A percentile compares a stretch with the other conserved stretches of the same genome.
Evolutionary conservation across 345 rosid species (phyloP).

Genomic region (Camelina hispida): DNA sequence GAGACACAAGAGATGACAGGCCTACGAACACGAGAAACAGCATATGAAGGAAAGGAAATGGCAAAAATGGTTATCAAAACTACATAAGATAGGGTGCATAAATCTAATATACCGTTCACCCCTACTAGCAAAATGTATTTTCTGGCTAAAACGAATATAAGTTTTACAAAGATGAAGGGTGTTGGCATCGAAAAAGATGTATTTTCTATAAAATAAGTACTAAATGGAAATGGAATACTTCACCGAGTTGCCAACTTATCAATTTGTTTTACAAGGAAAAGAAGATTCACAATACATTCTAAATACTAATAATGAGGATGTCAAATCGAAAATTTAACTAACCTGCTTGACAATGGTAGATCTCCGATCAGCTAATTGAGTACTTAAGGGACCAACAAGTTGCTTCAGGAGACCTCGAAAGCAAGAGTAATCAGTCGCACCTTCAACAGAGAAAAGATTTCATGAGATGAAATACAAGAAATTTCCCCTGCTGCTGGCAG

Average conservation of each 20-base stretch:
- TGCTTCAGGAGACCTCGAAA: conserved; percentile 94
- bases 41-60: conserved; percentile 26
- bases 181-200: conserved; percentile 22
- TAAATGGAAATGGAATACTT: conserved; percentile 15
- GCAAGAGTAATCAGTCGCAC: conserved; percentile 84
- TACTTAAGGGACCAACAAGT: conserved; percentile 82
- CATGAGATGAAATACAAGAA: conserved; percentile 23
- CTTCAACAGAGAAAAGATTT: conserved; percentile 48
- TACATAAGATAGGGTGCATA: conserved; percentile 24
- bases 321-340: conserved; percentile 10
- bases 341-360: conserved; percentile 99
- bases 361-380: conserved; percentile 92
- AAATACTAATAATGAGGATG: conserved; percentile 11
- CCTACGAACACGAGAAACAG: conserved; percentile 53
- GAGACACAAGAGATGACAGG: conserved; percentile 89
- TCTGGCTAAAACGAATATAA: conserved; percentile 25
- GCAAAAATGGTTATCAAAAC: conserved; percentile 19
- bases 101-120: conserved; percentile 4
- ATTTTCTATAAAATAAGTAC: conserved; percentile 13
- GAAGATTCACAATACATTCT: conserved; percentile 18
- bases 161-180: conserved; percentile 1
- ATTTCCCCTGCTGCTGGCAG: conserved; percentile 24
- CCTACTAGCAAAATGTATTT: background rate
- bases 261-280: conserved; percentile 21
- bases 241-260: conserved; percentile 2